Evolutionary conservation across 495 filamentous ascomycete genomes (phyloP), one percentile per base, ranked within the genome.

Genomic region (Neurospora sublineolata): DNA sequence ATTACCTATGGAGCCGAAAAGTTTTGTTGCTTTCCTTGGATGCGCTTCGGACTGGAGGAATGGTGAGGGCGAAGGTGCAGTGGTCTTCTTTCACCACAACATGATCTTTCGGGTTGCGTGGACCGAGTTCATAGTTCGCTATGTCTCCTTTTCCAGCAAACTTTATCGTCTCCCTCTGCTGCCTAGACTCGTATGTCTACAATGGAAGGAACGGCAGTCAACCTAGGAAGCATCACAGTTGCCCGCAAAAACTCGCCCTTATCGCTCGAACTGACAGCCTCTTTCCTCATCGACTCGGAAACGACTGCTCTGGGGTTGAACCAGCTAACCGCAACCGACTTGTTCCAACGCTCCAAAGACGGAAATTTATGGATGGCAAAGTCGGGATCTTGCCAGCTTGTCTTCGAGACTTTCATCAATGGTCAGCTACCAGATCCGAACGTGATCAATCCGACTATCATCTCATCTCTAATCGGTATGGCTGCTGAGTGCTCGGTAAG

Each of bases 281-380:
- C 76, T 5, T 72, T 72, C 37, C 41, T 72, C 5, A 40, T 79
- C 3, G 40, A 14, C 3, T 64, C 52, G 27, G 14, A 64, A 33
- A 64, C 52, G 23, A 73, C 75, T 4, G 41, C 69, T 27, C 7
- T 16, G 9, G 74, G 60, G 52, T 10, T 40, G 3, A 38, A 37
- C 1, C 11, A 36, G 11, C n/a, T 68, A 3, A 75, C 72, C 7
- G 76, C 76, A 3, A 18, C 68, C 7, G 74, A 73, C 11, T 36
- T 80, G 11, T 70, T 10, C 16, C 37, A 72, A 4, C 70, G 72
- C 14, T 75, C 69, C 5, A 68, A 70, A 14, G 37, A 67, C 0
- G 78, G 77, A 2, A 52, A 64, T 0, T 60, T 80, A 11, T 80
- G 77, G 76, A 72, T 80, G 37, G 71, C 78, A 2, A 79, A 78